Evolutionary conservation across 805 yeast genomes (phyloP).

Genomic region (Myxozyma melibiosi): DNA sequence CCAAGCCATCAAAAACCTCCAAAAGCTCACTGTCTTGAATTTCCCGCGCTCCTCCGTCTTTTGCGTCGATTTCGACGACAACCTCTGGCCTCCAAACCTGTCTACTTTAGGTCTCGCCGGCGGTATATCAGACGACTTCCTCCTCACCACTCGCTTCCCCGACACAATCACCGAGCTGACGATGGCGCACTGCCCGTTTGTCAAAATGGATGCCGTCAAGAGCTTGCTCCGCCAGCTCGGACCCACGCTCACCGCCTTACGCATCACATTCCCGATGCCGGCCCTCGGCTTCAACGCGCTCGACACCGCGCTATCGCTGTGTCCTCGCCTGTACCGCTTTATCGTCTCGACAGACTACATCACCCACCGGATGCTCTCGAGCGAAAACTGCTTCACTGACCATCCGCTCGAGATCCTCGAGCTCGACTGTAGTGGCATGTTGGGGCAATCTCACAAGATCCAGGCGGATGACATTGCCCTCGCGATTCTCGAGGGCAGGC

Average conservation of each 20-base stretch:
- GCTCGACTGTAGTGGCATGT: conserved; percentile 80
- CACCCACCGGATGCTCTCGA: conserved; percentile 49
- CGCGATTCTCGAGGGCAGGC: conserved; percentile 75
- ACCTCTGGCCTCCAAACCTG: conserved; percentile 77
- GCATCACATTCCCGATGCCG: conserved; percentile 88
- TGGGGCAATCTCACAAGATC: conserved; percentile 77
- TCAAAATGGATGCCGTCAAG: conserved; percentile 66
- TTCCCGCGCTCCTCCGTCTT: conserved; percentile 87
- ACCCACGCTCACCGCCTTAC: conserved; percentile 58
- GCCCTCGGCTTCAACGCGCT: conserved; percentile 66
- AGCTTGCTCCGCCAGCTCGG: conserved; percentile 68
- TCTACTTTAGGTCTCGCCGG: conserved; percentile 80
- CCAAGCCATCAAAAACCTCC: conserved; percentile 64
- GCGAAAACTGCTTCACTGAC: conserved; percentile 42
- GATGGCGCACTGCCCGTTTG: conserved; percentile 83
- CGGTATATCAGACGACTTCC: conserved; percentile 81
- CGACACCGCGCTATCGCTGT: conserved; percentile 70
- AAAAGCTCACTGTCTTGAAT: conserved; percentile 68
- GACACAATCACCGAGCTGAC: conserved; percentile 67
- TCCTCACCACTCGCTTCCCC: conserved; percentile 73
- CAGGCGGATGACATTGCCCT: conserved; percentile 88
- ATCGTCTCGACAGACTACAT: conserved; percentile 81
- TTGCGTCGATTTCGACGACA: conserved; percentile 53
- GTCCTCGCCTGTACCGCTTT: conserved; percentile 68
- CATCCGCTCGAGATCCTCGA: conserved; percentile 63